Evolutionary conservation across 208 protist species (phyloP).

Genomic region (Leishmania amazonensis): DNA sequence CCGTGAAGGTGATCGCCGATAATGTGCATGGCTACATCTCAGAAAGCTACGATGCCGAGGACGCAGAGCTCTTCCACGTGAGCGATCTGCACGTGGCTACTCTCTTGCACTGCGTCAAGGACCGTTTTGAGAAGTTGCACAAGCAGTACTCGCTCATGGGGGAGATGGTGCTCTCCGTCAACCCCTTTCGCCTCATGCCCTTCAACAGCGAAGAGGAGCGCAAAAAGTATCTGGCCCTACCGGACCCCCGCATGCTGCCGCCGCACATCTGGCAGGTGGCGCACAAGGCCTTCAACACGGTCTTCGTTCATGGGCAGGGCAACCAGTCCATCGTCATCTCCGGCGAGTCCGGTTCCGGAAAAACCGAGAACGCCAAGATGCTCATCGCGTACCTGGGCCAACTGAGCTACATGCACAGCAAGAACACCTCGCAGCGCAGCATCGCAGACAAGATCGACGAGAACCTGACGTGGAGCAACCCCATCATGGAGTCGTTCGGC

Average conservation of each 20-base stretch:
- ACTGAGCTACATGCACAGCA: constrained; percentile 81
- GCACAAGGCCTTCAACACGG: constrained; percentile 83
- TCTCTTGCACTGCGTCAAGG: constrained; percentile 90
- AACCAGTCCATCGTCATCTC: constrained; percentile 94
- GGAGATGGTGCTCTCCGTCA: constrained; percentile 93
- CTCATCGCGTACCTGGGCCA: constrained; percentile 88
- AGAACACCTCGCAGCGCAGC: constrained; percentile 54
- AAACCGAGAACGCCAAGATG: constrained; percentile 94
- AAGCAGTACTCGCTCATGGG: constrained; percentile 93
- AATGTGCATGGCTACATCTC: constrained; percentile 80
- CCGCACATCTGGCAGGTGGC: constrained; percentile 93
- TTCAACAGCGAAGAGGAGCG: constrained; percentile 85
- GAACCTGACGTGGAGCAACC: constrained; percentile 86
- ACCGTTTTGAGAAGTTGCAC: constrained; percentile 80
- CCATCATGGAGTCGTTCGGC: constrained; percentile 95
- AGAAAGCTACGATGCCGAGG: constrained; percentile 70
- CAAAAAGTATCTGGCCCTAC: constrained; percentile 65
- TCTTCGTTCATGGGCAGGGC: constrained; percentile 69
- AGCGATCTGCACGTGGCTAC: constrained; percentile 91
- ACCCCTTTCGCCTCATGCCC: constrained; percentile 88
- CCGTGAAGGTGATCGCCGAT: constrained; percentile 35
- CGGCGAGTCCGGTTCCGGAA: constrained; percentile 96
- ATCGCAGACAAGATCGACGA: constrained; percentile 79
- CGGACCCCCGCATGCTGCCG: constrained; percentile 58
- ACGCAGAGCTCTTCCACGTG: constrained; percentile 84